Base-by-base conservation (phyloP, 1,284 basidiomycete species). In the Anthracocystis panici-leucophaei region DNA sequence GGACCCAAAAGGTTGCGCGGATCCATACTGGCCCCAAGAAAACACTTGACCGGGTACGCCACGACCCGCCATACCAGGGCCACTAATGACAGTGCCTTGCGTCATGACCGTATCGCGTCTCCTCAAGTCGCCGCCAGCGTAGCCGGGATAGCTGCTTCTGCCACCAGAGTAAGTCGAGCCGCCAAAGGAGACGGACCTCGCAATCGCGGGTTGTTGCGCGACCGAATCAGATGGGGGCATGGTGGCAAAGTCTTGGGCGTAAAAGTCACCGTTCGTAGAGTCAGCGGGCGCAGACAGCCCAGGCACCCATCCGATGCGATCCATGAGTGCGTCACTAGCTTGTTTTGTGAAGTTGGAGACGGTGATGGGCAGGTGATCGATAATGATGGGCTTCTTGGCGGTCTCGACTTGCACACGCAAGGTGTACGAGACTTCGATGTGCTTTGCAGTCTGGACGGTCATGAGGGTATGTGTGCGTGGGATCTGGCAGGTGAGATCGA, bases 381-480 rank as follows among this genome's bases (percentile, higher is more conserved):
- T 69, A 42, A 84, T 70, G 49, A 84, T 76, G 31, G 75, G 78
- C 44, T 81, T 75, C 66, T 83, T 83, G 41, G 69, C 78, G 25
- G 78, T 65, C 31, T 84, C 79, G 25, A 82, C 70, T 31, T 72
- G 73, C n/a, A 84, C 76, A 12, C 82, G 75, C 27, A 84, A 49
- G n/a, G 76, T 75, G 51, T 84, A 83, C 10, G 78, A 68, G 23
- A 84, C 77, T 46, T 84, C 83, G 60, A 84, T 79, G 54, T 84
- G 83, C 58, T 84, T 84, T 23, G 82, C 83, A 6, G 83, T 84
- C 48, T 73, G 62, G 44, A 84, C 75, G 23, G 73, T 74, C 82
- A 83, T 83, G 57, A 84, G 75, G 41, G 65, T 70, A 54, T 81
- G 80, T n/a, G 64, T 67, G 51, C 80, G 80, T 8, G 83, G 82